Base-by-base conservation (phyloP, 2,329 filamentous ascomycete genomes). In the Neofusicoccum ribis region DNA sequence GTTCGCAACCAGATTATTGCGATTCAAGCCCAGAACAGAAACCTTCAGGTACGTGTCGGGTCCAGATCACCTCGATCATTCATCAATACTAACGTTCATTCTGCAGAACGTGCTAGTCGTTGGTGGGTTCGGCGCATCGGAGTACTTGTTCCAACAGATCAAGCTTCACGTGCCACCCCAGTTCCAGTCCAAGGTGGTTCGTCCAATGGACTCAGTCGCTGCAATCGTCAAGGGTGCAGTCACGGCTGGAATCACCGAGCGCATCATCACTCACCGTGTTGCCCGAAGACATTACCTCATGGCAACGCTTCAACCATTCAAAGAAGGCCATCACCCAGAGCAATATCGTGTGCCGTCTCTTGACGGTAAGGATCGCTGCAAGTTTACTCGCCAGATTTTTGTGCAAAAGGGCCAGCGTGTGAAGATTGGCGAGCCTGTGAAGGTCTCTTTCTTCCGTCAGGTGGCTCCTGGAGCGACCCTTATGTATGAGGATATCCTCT, bases 101-200 rank as follows among this genome's bases (percentile, higher is more conserved):
- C 14, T 31, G 23, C 69, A 89, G 84, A 98, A 97, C 77, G 95
- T 99, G 63, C 84, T 99, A 67, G 93, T 99, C 7, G 95, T 99
- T 9, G 95, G 95, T 84, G 95, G 95, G 71, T 99, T 99, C 76
- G 95, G 95, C 82, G 95, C 94, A 36, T 98, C 94, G 7, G 95
- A 99, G 80, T 98, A 98, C 77, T 89, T 99, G 67, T 99, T 98
- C 88, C 94, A 98, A 80, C 95, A 99, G 80, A 98, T 99, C 84
- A 97, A 97, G 81, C 89, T 98, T 51, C 95, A 98, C 76, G 95
- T 99, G 1, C 95, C 95, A 43, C 95, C 95, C 9, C 95, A 98
- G 78, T 99, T 97, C 84, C 94, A 98, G 82, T 90, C 92, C 77
- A 98, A 98, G 86, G 95, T 98, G 54, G 94, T 99, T 47, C 89